phyloP scores from a whole-genome alignment of 2,329 filamentous ascomycete genomes.

The Fusarium transvaalense region DNA sequence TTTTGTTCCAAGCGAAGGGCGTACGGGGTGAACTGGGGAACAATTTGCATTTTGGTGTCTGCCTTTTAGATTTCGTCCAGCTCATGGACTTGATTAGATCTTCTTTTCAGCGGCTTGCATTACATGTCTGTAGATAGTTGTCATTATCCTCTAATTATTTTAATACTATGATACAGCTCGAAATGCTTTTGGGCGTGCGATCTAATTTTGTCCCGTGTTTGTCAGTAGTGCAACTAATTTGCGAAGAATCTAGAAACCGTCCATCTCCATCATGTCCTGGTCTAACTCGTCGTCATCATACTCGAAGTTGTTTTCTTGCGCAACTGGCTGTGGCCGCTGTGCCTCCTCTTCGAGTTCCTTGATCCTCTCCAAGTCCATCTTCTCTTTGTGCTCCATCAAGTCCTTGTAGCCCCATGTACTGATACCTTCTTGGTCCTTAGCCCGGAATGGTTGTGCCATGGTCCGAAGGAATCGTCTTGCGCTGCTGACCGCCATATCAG shows the following conservation, averaged over 20 bases:
- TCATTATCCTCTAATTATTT: slow-evolving; percentile 14
- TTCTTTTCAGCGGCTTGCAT: not conserved
- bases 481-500: slow-evolving; percentile 91
- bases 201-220: not conserved
- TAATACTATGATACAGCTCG: slow-evolving; percentile 27
- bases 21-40: not conserved
- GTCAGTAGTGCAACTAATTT: not conserved
- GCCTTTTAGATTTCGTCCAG: not conserved
- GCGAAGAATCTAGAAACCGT: slow-evolving; percentile 49
- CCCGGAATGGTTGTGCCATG: slow-evolving; percentile 91
- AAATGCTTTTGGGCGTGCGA: slow-evolving; percentile 7
- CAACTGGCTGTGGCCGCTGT: slow-evolving; percentile 43
- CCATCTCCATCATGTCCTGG: slow-evolving; percentile 67
- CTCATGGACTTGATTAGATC: slow-evolving; percentile 14
- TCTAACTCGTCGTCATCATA: slow-evolving; percentile 67
- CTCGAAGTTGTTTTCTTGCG: slow-evolving; percentile 59
- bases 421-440: slow-evolving; percentile 88
- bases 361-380: slow-evolving; percentile 76
- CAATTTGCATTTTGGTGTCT: slow-evolving; percentile 9
- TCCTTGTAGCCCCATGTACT: slow-evolving; percentile 91
- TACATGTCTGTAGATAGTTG: not conserved
- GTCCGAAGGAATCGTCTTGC: slow-evolving; percentile 90
- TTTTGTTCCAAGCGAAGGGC: slow-evolving; percentile 8
- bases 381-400: slow-evolving; percentile 81
- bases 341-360: slow-evolving; percentile 67